Evolutionary conservation across 768 basidiomycete genomes (phyloP), one percentile per base, ranked within the genome.

Genomic region (Artomyces pyxidatus): DNA sequence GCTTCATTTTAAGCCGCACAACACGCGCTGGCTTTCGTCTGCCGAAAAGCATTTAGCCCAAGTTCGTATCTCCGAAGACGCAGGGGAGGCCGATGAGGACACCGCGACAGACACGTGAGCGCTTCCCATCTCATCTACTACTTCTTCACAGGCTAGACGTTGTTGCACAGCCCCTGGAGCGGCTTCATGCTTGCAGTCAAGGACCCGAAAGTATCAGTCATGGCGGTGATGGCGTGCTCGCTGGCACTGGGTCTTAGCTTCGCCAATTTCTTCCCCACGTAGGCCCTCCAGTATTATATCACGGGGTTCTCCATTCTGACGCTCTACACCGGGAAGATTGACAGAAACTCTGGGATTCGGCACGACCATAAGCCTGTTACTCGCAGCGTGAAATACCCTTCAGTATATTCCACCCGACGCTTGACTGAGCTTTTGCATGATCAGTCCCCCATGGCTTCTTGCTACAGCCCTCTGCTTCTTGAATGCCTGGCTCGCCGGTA

Each of bases 61-160:
- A 61, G 75, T 73, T 14, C 77, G 82, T 12, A 73, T 84, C 14
- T 77, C 81, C 0, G 83, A 84, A 56, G 81, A 84, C 58, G 78
- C 76, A 9, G 80, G 81, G 2, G 81, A 83, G 64, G 81, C 81
- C 0, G 82, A 84, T 54, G 63, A 73, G 55, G 82, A 85, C 54
- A 73, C 72, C n/a, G 60, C 60, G 0, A 64, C 71, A 27, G 80
- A 78, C 47, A 77, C 81, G 82, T 83, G 58, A 37, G 78, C 67
- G 22, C n/a, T 26, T 23, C 2, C 12, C n/a, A n/a, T n/a, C n/a
- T n/a, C n/a, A n/a, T n/a, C n/a, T n/a, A n/a, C n/a, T n/a, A n/a
- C n/a, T n/a, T n/a, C n/a, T n/a, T n/a, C n/a, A n/a, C n/a, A n/a
- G n/a, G n/a, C n/a, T n/a, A n/a, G n/a, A n/a, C n/a, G n/a, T n/a